Conservation (phyloP, 75 land plant species). For the Selaginella tamariscina region DNA sequence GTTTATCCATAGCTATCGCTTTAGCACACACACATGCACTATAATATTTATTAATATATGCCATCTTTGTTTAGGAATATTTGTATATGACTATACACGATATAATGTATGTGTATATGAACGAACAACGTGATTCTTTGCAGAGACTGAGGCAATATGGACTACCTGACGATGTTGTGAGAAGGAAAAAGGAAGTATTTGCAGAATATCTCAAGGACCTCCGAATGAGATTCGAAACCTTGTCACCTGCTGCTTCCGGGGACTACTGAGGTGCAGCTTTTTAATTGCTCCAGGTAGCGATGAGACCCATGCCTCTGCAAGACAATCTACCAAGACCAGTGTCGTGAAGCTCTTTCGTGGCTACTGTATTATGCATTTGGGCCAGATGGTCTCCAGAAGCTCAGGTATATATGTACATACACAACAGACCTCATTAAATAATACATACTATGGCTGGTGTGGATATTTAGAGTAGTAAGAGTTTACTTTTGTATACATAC, state of each 20-base stretch:
- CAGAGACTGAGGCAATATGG: background rate
- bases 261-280: slow-evolving; percentile 26
- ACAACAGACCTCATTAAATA: too few relatives aligned
- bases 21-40: too few relatives aligned
- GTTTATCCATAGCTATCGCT: background rate
- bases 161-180: slow-evolving; percentile 8
- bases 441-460: too few relatives aligned
- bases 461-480: too few relatives aligned
- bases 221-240: slow-evolving; percentile 26
- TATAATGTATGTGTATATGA: too few relatives aligned
- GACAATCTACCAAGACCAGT: slow-evolving; percentile 21
- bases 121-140: background rate
- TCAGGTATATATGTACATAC: too few relatives aligned
- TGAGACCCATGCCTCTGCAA: slow-evolving; percentile 15
- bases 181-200: slow-evolving; percentile 32
- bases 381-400: slow-evolving; percentile 35
- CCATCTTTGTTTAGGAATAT: too few relatives aligned
- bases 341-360: slow-evolving; percentile 59
- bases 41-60: too few relatives aligned
- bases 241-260: slow-evolving; percentile 46
- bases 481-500: too few relatives aligned
- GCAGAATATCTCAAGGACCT: slow-evolving; percentile 35
- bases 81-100: too few relatives aligned
- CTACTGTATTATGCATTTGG: slow-evolving; percentile 78
- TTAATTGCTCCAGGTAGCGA: slow-evolving; percentile 3